These are phyloP conservation scores for Teratosphaeria gauchensis DNA, from an alignment of 2,329 filamentous ascomycete genomes.

Conservation along the genomic window DNA sequence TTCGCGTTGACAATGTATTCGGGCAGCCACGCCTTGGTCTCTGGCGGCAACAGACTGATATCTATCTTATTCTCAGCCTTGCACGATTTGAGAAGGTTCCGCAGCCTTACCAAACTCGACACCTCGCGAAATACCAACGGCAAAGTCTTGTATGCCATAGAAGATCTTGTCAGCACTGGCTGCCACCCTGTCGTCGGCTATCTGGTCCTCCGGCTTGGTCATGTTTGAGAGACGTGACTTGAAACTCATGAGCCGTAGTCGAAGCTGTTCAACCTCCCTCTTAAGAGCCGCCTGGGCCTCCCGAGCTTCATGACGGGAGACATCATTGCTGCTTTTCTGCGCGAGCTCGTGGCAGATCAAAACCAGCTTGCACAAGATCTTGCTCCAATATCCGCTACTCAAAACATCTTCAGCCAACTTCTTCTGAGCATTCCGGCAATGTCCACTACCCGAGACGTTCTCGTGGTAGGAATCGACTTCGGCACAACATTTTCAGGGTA, in stretches of 20 bases:
- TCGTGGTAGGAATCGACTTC: slow-evolving; percentile 71
- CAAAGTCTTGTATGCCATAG: slow-evolving; percentile 64
- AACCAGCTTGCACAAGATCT: too few relatives aligned
- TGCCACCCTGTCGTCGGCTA: slow-evolving; percentile 55
- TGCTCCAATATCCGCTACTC: too few relatives aligned
- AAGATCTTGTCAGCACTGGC: slow-evolving; percentile 48
- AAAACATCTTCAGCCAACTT: not conserved
- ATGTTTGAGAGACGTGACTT: slow-evolving; percentile 61
- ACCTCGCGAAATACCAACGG: slow-evolving; percentile 57
- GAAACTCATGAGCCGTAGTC: slow-evolving; percentile 52
- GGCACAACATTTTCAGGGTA: slow-evolving; percentile 65
- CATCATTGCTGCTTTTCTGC: too few relatives aligned
- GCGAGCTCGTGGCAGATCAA: too few relatives aligned
- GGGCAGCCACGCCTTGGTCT: not conserved
- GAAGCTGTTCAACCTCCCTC: slow-evolving; percentile 1
- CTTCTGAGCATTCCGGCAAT: not conserved
- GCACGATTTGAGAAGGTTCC: not conserved
- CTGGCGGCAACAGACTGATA: not conserved
- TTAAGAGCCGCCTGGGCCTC: not conserved
- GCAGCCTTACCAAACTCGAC: slow-evolving; percentile 36
- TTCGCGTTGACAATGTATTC: not conserved
- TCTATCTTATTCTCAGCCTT: not conserved
- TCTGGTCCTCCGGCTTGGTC: slow-evolving; percentile 50
- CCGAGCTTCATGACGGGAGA: not conserved
- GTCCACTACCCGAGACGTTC: slow-evolving; percentile 37